Conservation (phyloP, 2,329 filamentous ascomycete species). For the Colletotrichum filicis region DNA sequence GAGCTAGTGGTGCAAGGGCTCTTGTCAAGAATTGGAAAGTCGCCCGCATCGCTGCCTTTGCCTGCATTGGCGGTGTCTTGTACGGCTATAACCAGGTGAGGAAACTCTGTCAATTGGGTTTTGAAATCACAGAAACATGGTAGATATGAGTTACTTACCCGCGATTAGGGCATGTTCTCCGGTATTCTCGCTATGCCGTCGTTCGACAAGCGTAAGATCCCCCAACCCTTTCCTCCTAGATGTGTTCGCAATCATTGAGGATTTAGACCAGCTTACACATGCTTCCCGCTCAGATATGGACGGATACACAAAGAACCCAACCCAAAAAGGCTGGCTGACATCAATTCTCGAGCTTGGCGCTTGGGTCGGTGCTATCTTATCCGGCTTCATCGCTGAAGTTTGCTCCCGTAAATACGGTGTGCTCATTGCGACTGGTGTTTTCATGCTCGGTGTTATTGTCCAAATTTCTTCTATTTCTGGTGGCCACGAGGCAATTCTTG, state of each 20-base stretch:
- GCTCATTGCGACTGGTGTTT: constrained; percentile 72
- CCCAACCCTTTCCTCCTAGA: not conserved
- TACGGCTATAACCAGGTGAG: constrained; percentile 72
- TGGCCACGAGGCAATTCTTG: constrained; percentile 71
- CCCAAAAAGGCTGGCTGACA: constrained; percentile 67
- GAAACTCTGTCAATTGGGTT: constrained; percentile 5
- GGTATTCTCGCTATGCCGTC: constrained; percentile 71
- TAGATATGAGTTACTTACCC: not conserved
- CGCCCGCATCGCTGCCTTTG: constrained; percentile 69
- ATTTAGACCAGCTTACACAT: constrained; percentile 28
- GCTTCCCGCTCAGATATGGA: constrained; percentile 61
- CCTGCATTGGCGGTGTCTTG: constrained; percentile 70
- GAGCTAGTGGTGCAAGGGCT: constrained; percentile 60
- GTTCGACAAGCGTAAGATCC: constrained; percentile 60
- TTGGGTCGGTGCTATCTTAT: constrained; percentile 79
- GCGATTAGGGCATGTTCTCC: constrained; percentile 75
- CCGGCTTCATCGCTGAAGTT: constrained; percentile 77
- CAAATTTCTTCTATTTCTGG: constrained; percentile 70
- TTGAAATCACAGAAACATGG: no score
- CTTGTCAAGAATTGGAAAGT: constrained; percentile 70
- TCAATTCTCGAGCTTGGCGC: constrained; percentile 81
- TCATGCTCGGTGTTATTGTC: constrained; percentile 76
- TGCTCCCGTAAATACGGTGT: constrained; percentile 77
- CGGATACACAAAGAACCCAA: constrained; percentile 28
- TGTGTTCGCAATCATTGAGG: not conserved